Evolutionary conservation across 2,329 filamentous ascomycete species (phyloP).

Genomic region (Coniella vitis): DNA sequence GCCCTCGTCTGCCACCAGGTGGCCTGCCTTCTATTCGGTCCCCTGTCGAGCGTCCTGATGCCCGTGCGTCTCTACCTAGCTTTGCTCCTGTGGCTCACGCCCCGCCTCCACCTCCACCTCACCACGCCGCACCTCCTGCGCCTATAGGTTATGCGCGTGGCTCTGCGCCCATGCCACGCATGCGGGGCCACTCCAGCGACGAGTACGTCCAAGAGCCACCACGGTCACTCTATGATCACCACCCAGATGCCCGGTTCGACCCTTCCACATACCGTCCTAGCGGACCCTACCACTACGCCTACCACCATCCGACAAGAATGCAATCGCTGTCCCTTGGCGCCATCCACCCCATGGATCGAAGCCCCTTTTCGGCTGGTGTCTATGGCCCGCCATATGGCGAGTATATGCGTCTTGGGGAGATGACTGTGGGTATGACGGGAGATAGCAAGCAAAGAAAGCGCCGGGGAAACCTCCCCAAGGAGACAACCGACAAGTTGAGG

Average conservation of each 20-base stretch:
- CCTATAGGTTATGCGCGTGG: constrained; percentile 32
- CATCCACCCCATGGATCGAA: constrained; percentile 35
- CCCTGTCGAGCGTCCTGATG: constrained; percentile 28
- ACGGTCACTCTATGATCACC: constrained; percentile 23
- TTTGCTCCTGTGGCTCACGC: no score
- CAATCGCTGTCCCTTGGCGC: constrained; percentile 42
- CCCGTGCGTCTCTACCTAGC: constrained; percentile 33
- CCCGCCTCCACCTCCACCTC: no score
- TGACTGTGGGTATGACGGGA: constrained; percentile 29
- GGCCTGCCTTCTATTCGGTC: constrained; percentile 26
- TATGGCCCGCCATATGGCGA: constrained; percentile 37
- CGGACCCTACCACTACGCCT: constrained; percentile 29
- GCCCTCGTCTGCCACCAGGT: constrained; percentile 27
- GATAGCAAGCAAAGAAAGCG: constrained; percentile 54
- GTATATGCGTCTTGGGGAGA: constrained; percentile 35
- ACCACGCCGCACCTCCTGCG: constrained; percentile 28
- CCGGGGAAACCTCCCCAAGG: constrained; percentile 83
- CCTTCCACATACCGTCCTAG: constrained; percentile 26
- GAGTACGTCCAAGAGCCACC: constrained; percentile 26
- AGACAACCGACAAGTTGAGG: constrained; percentile 74
- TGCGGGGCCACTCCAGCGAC: constrained; percentile 29
- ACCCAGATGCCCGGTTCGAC: constrained; percentile 26
- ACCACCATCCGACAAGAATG: constrained; percentile 36
- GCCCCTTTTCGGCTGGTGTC: constrained; percentile 34
- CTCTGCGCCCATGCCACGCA: constrained; percentile 23